A percentile compares a stretch with the other conserved stretches of the same genome.
phyloP scores from a whole-genome alignment of 306 rosid species.

The Malus orientalis region DNA sequence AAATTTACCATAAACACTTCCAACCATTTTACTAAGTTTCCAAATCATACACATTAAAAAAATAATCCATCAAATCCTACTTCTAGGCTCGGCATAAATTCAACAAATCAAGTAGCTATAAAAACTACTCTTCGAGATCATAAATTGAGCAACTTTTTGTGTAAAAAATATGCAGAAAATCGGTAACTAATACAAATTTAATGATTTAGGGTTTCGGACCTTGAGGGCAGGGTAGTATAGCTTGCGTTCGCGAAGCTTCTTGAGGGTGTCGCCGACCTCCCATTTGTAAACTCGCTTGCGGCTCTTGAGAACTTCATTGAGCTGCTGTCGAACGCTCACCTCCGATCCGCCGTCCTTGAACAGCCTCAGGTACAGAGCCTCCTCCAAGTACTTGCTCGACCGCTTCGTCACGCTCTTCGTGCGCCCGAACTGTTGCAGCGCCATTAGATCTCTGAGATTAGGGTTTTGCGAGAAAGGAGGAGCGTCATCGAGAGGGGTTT shows the following conservation, averaged over 20 bases:
- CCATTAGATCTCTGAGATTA: conserved; percentile 31
- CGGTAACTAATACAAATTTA: neutral
- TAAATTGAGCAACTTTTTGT: neutral
- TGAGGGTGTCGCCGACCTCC: conserved; percentile 82
- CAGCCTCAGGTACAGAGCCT: conserved; percentile 60
- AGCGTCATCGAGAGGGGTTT: neutral
- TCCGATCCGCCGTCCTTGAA: conserved; percentile 71
- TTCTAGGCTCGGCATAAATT: neutral
- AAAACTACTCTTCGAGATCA: neutral
- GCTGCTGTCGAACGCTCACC: conserved; percentile 49
- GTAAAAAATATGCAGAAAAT: neutral
- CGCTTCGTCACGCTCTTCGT: conserved; percentile 59
- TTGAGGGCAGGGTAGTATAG: conserved; percentile 76
- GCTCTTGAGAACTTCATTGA: conserved; percentile 58
- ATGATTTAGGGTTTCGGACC: conserved; percentile 24
- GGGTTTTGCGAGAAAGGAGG: conserved; percentile 4
- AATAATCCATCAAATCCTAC: neutral
- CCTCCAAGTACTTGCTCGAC: conserved; percentile 64
- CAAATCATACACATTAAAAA: neutral
- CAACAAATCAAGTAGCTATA: neutral
- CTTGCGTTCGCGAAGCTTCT: conserved; percentile 71
- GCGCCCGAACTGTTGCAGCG: conserved; percentile 48
- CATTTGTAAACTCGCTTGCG: conserved; percentile 82
- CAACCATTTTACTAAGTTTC: neutral
- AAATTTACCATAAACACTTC: neutral